These are phyloP conservation scores for Carallia brachiata DNA, from an alignment of 345 rosid genomes.

Conservation along the genomic window DNA sequence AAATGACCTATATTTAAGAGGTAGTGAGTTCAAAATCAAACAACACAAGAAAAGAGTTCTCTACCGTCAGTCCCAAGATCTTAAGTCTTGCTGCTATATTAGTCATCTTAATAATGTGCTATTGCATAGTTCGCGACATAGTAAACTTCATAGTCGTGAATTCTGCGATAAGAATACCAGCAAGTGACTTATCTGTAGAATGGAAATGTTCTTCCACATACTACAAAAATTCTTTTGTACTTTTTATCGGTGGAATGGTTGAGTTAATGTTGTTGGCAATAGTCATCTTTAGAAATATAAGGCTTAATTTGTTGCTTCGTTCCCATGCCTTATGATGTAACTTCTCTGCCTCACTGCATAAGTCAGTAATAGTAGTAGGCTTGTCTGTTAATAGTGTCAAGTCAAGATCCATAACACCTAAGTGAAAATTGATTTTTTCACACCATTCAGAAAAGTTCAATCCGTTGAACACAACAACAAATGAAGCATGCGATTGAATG, in stretches of 20 bases:
- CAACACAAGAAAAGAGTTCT: neutral
- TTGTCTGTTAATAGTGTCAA: no score
- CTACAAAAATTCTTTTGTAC: neutral
- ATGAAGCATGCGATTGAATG: no score
- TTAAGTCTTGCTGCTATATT: neutral
- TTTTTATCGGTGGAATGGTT: neutral
- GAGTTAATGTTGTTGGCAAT: neutral
- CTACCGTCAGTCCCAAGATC: neutral
- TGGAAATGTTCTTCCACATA: neutral
- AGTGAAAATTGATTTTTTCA: no score
- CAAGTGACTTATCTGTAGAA: neutral
- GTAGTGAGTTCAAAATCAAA: neutral
- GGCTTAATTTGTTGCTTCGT: neutral
- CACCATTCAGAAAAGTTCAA: no score
- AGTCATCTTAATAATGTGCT: no score
- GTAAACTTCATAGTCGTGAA: neutral
- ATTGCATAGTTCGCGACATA: no score
- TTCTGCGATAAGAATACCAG: neutral
- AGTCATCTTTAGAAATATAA: neutral
- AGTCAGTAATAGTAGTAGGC: no score
- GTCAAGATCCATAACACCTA: no score
- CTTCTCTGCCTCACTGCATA: no score
- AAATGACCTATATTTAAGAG: no score
- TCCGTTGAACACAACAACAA: no score
- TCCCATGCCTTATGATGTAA: no score